Evolutionary conservation across 495 filamentous ascomycete genomes (phyloP).

Genomic region (Aspergillus panamensis): DNA sequence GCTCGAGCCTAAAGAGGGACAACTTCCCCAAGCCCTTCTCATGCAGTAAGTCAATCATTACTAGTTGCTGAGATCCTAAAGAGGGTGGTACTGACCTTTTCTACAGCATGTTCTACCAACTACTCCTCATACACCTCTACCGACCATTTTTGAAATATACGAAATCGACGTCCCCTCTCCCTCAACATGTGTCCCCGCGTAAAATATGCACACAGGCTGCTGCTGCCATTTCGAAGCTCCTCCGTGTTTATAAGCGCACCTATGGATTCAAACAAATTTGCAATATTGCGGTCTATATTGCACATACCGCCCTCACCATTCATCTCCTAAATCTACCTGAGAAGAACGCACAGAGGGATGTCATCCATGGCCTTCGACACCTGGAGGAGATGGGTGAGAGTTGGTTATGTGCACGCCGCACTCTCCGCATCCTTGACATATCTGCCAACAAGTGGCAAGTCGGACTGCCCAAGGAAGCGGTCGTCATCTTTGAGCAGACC

Average conservation of each 20-base stretch:
- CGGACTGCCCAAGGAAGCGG: constrained; percentile 79
- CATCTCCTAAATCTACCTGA: constrained; percentile 91
- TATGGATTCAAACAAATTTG: constrained; percentile 90
- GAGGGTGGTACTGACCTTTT: constrained; percentile 27
- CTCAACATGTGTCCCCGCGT: constrained; percentile 83
- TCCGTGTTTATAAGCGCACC: constrained; percentile 87
- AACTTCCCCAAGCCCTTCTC: constrained; percentile 80
- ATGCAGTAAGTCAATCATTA: constrained; percentile 74
- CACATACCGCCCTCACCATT: constrained; percentile 88
- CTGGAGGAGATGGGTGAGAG: constrained; percentile 94
- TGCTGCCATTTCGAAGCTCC: constrained; percentile 80
- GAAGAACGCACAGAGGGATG: constrained; percentile 81
- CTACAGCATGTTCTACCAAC: constrained; percentile 89
- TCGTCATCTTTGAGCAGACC: constrained; percentile 63
- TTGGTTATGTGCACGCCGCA: constrained; percentile 86
- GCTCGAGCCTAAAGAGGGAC: constrained; percentile 83
- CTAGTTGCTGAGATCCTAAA: background rate
- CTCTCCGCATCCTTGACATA: constrained; percentile 78
- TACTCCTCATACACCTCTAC: constrained; percentile 95
- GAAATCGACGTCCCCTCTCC: constrained; percentile 73
- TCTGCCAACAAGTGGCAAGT: constrained; percentile 87
- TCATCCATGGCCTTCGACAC: constrained; percentile 84
- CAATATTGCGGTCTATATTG: constrained; percentile 93
- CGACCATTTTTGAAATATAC: constrained; percentile 93
- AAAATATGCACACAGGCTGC: constrained; percentile 89